Conservation (phyloP, 306 rosid genomes). For the Spatholobus suberectus region DNA sequence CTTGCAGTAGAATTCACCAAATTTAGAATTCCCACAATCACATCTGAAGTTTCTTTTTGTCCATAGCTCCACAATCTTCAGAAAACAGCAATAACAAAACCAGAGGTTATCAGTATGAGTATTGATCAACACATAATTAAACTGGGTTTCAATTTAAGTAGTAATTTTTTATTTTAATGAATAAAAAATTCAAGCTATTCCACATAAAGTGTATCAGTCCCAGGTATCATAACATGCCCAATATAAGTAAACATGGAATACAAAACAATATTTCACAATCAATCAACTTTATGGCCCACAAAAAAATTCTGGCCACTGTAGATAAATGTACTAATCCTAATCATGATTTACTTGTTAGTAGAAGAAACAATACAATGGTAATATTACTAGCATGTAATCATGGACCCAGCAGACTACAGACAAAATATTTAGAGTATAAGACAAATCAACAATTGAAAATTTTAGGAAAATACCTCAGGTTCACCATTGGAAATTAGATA, state of each 20-base stretch:
- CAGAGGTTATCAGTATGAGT: constrained; percentile 4
- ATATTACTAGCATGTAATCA: not conserved
- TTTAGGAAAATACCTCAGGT: not conserved
- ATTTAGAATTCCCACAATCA: constrained; percentile 98
- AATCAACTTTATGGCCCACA: not conserved
- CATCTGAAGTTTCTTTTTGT: constrained; percentile 95
- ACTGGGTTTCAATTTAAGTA: constrained; percentile 13
- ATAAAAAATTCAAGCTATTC: not conserved
- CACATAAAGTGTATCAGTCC: not conserved
- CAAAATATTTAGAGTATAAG: not conserved
- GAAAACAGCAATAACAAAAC: constrained; percentile 37
- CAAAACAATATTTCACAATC: not conserved
- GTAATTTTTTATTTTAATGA: not conserved
- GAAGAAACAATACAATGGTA: not conserved
- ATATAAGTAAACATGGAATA: not conserved
- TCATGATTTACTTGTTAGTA: not conserved
- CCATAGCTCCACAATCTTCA: constrained; percentile 95
- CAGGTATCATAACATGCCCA: not conserved
- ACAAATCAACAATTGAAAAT: constrained; percentile 7
- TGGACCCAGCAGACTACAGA: constrained; percentile 5
- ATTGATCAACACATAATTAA: constrained; percentile 17
- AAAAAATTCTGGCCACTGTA: not conserved
- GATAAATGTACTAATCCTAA: not conserved
- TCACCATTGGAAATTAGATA: not conserved
- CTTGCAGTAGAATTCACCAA: constrained; percentile 89